phyloP scores from a whole-genome alignment of 306 rosid genomes.

The Astragalus glycyphyllos region DNA sequence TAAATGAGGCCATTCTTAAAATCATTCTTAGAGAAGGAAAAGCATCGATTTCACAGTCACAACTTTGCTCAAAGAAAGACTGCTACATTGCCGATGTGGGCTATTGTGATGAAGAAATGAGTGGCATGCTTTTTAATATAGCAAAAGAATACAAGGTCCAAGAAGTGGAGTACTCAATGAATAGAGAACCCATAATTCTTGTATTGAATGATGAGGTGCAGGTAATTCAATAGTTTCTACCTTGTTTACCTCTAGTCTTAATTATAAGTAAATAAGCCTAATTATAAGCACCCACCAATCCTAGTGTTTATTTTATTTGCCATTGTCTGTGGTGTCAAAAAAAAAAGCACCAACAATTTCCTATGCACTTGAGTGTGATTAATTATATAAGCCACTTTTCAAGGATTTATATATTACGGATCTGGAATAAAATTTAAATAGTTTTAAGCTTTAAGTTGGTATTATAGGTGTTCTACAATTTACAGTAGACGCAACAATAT shows the following conservation, averaged over 20 bases:
- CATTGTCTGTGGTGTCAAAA: no score
- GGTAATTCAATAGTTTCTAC: constrained; percentile 49
- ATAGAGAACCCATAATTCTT: constrained; percentile 69
- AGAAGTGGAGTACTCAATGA: constrained; percentile 50
- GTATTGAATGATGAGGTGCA: constrained; percentile 83
- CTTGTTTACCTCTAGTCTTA: not conserved
- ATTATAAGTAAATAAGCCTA: no score
- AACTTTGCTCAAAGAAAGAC: constrained; percentile 56
- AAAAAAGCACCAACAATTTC: no score
- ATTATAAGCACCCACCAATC: no score
- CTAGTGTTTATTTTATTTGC: no score
- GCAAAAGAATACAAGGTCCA: constrained; percentile 30
- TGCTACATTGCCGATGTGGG: constrained; percentile 62
- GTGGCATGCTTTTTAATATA: constrained; percentile 42
- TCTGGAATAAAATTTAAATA: no score
- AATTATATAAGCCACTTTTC: no score
- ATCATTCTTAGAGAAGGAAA: constrained; percentile 64
- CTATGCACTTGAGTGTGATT: no score
- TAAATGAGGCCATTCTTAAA: constrained; percentile 67
- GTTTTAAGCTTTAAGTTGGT: no score
- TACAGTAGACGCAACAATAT: constrained; percentile 28
- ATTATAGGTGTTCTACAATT: constrained; percentile 20
- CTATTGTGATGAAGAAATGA: constrained; percentile 44
- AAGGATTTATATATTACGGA: no score
- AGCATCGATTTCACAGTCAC: constrained; percentile 37